Base-by-base conservation (phyloP, 179 eudicot genomes). In the Silene coronaria region DNA sequence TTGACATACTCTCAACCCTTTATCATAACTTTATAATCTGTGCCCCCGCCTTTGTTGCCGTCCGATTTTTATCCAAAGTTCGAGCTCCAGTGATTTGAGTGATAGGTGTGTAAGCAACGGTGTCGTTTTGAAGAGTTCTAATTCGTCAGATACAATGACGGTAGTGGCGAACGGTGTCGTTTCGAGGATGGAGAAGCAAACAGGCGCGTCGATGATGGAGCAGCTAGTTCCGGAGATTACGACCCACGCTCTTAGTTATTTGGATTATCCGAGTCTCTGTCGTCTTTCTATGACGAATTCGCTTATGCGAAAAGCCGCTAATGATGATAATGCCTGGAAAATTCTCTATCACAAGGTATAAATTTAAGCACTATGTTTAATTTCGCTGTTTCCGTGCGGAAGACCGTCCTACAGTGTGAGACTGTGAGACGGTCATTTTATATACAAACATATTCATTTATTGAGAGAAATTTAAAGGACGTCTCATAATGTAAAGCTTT, bases 261-360 rank as follows among this genome's bases (percentile, higher is more conserved):
- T 95, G 87, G 99, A 92, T 86, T 89, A 85, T 55, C 95, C 90
- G 17, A 95, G 97, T 59, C 87, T 95, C 24, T 95, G 99, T 74
- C 80, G 97, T 7, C 87, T 95, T 12, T 92, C 99, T 0, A 94
- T 94, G 98, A 90, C 97, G 0, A 94, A 92, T 85, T 92, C 97
- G 3, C 80, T 82, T 17, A 92, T 95, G 99, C 79, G 93, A 16
- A 88, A 78, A 82, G 97, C 97, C 71, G 97, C 97, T 3, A 95
- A 95, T 73, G 99, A 92, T 85, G 98, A 94, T 78, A 92, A 89
- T 81, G 92, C 97, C 0, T 92, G 98, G 98, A 92, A 92, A 73
- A 88, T 97, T n/a, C 92, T 95, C 67, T 94, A 94, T 77, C 95
- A 85, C 71, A 90, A 94, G 96, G 97, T 94, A n/a, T n/a, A n/a